Evolutionary conservation across 1,284 basidiomycete species (phyloP), one percentile per base, ranked within the genome.

Genomic region (Puccinia horiana): DNA sequence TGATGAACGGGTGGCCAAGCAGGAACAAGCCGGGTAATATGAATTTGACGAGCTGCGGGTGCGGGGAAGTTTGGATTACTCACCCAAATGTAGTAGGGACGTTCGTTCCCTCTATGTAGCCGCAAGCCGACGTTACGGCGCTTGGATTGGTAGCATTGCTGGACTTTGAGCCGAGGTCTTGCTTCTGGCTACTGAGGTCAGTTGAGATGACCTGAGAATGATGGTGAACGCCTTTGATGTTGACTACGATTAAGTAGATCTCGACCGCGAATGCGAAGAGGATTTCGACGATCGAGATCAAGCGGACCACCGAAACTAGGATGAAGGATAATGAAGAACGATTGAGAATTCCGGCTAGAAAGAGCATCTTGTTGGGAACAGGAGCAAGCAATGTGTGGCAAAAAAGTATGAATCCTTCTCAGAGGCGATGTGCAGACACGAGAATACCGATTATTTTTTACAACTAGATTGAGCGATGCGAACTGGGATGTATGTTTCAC

Each of bases 321-420:
- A 81, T 76, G 63, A 81, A 81, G 4, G 72, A 81, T 40, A 82
- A 26, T 16, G 80, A 82, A 26, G 80, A 82, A 12, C 80, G 80
- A 52, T 82, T 75, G n/a, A 82, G 73, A 37, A 82, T 61, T n/a
- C 80, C 80, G 32, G 80, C 80, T 49, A 82, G 54, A 37, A 82
- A 82, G 23, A 82, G 8, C 80, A 82, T 82, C 67, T 80, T 70
- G 4, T 42, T 49, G 26, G 1, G 18, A 35, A 54, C 32, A 32
- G 9, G 29, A n/a, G 61, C 5, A 37, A 74, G 37, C 44, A 47
- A 35, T 42, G 49, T 26, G 52, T 42, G 35, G 29, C 1, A 56
- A 35, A 37, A 37, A 65, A 32, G 75, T 32, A 11, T 26, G 58
- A 61, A 35, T 63, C 58, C 42, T 23, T 76, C 42, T 44, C 74